Base-by-base conservation (phyloP, 371 early-diverging fungal genomes). In the Mucor ambiguus region DNA sequence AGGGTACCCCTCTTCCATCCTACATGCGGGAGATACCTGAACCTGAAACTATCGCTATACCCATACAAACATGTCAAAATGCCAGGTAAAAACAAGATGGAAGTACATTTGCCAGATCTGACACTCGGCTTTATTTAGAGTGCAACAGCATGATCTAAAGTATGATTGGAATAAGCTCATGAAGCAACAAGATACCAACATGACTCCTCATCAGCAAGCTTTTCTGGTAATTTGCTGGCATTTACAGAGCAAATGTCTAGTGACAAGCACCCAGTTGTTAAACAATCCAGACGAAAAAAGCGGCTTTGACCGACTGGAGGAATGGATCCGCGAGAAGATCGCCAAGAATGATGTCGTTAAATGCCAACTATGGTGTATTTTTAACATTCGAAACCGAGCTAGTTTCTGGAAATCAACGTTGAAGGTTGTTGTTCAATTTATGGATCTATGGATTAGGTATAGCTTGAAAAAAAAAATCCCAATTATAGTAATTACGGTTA, bases 381-480 rank as follows among this genome's bases (percentile, higher is more conserved):
- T 58, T 2, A 48, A 29, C 1, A 49, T 77, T 22, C 33, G 33
- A 9, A 61, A 61, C 18, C 59, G 58, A 56, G 24, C 44, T 16
- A 56, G 69, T n/a, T 60, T 60, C 2, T 74, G 72, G 71, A 48
- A 64, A 61, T 77, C 78, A 20, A 52, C 74, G 0, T 29, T 77
- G 1, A 72, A 64, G 44, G 41, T 64, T 9, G 68, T 77, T 58
- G 43, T 70, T 26, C 78, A 77, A 41, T 77, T 72, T 64, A 35
- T 68, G 11, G 78, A 77, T 69, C 38, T 77, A 5, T 77, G 78
- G 78, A 64, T 70, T n/a, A 59, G 57, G 78, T 77, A 67, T 48
- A 22, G 14, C 8, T 29, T 30, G 18, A 22, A n/a, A 7, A 43
- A 43, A 22, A 22, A 29, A 60, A 55, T 11, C 16, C 37, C 52